Percentiles rank a stretch among this genome's conserved stretches.
phyloP scores from a whole-genome alignment of 2,329 filamentous ascomycete species.

The Trichoderma semiorbis region DNA sequence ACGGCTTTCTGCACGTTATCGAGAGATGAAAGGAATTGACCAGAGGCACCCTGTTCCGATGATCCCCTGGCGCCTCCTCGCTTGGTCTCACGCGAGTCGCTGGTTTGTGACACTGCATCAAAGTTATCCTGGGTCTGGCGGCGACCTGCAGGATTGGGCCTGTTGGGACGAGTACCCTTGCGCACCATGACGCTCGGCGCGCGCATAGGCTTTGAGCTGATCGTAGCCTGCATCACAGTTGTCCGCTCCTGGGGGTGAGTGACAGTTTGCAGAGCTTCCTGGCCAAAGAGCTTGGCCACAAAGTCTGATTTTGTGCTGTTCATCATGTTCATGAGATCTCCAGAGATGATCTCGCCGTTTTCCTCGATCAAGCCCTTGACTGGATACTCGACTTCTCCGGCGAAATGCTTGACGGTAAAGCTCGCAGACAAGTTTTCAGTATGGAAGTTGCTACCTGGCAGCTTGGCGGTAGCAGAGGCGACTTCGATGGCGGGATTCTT shows the following conservation, averaged over 20 bases:
- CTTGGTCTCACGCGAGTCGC: constrained; percentile 46
- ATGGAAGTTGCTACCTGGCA: constrained; percentile 85
- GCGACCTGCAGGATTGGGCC: constrained; percentile 32
- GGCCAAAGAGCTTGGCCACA: constrained; percentile 86
- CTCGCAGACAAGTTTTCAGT: constrained; percentile 75
- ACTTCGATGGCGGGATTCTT: constrained; percentile 90
- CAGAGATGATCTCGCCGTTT: constrained; percentile 93
- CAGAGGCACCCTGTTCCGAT: constrained; percentile 79
- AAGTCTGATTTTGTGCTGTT: constrained; percentile 85
- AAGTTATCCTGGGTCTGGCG: constrained; percentile 42
- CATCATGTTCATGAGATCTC: constrained; percentile 92
- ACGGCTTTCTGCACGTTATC: constrained; percentile 90
- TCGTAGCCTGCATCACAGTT: constrained; percentile 91
- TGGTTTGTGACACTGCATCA: constrained; percentile 48
- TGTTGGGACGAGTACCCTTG: constrained; percentile 53
- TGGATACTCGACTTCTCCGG: constrained; percentile 92
- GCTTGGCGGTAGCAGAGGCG: constrained; percentile 66
- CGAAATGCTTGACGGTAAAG: constrained; percentile 93
- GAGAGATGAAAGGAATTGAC: constrained; percentile 84
- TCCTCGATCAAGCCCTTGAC: constrained; percentile 85
- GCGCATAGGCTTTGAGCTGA: constrained; percentile 91
- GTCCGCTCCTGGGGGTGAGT: constrained; percentile 88
- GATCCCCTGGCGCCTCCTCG: constrained; percentile 23
- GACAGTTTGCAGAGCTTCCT: constrained; percentile 87
- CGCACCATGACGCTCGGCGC: constrained; percentile 88